phyloP scores from a whole-genome alignment of 805 yeast species.

The Komagataella pseudopastoris region DNA sequence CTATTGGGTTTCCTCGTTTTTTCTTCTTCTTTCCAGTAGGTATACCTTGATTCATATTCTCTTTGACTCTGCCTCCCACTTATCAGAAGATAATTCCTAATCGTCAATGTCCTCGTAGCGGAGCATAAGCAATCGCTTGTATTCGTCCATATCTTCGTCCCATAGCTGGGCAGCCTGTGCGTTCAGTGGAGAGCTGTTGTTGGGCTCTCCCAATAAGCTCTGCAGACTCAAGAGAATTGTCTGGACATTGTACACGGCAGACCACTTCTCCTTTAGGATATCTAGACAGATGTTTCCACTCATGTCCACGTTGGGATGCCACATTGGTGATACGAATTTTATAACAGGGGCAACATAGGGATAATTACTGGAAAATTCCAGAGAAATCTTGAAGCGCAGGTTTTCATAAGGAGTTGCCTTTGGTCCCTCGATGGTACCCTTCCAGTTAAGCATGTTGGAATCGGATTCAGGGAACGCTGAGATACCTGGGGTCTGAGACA shows the following conservation, averaged over 20 bases:
- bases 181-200: slow-evolving; percentile 97
- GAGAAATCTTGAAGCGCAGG: slow-evolving; percentile 79
- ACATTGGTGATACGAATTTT: slow-evolving; percentile 85
- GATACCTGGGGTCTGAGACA: slow-evolving; percentile 34
- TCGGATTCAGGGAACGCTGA: slow-evolving; percentile 43
- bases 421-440: slow-evolving; percentile 92
- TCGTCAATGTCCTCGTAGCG: not conserved
- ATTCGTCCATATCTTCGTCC: slow-evolving; percentile 85
- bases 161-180: slow-evolving; percentile 97
- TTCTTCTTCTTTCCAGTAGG: not conserved
- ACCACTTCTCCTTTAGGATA: slow-evolving; percentile 96
- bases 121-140: slow-evolving; percentile 28
- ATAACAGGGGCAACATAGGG: slow-evolving; percentile 98
- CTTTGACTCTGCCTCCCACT: not conserved
- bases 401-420: slow-evolving; percentile 57
- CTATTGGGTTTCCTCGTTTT: not conserved
- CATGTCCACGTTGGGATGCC: slow-evolving; percentile 94
- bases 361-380: slow-evolving; percentile 94
- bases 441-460: slow-evolving; percentile 58
- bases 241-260: slow-evolving; percentile 94
- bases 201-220: slow-evolving; percentile 91
- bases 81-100: not conserved
- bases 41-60: not conserved
- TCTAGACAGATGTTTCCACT: slow-evolving; percentile 95
- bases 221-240: slow-evolving; percentile 91